Evolutionary conservation across 768 basidiomycete species (phyloP), one percentile per base, ranked within the genome.

Genomic region (Flagelloscypha sp.): DNA sequence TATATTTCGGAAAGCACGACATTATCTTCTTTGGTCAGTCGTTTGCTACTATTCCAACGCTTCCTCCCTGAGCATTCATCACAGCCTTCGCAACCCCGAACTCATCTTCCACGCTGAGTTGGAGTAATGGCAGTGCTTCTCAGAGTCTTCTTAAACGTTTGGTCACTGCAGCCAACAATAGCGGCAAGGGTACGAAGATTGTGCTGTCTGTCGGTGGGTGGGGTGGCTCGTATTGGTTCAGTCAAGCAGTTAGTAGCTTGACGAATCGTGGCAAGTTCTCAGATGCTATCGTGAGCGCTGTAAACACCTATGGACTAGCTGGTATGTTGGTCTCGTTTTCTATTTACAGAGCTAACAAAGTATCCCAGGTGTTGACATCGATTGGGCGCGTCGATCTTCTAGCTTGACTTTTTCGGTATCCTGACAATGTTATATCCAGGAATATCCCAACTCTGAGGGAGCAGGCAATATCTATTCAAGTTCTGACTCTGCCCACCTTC

Each of bases 161-260:
- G 11, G 82, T 84, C 18, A 57, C 57, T 12, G 58, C 57, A 30
- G 82, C 72, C 2, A 73, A 73, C 35, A 66, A 62, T 8, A 73
- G 70, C 43, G 72, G 71, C 0, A 59, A 66, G 19, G 74, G 73
- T 2, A 82, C 80, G 29, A 72, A 72, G 48, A 70, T 85, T 36
- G 72, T 78, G 29, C 63, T 84, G 17, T 75, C 77, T 21, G 67
- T 85, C 36, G 82, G 81, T 46, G 83, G 83, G 2, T 85, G 83
- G 84, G 73, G 70, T n/a, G 84, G 82, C 28, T 67, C 70, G 42
- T 52, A 63, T 28, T 79, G 68, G 53, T 87, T 76, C 53, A 82
- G 78, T 24, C 62, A 74, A 37, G 69, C 78, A 2, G 64, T 70
- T 35, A 65, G 70, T n/a, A 65, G 58, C 18, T 52, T 66, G 1